Evolutionary conservation across 2,329 filamentous ascomycete species (phyloP), one percentile per base, ranked within the genome.

Genomic region (Eutypella sp.): DNA sequence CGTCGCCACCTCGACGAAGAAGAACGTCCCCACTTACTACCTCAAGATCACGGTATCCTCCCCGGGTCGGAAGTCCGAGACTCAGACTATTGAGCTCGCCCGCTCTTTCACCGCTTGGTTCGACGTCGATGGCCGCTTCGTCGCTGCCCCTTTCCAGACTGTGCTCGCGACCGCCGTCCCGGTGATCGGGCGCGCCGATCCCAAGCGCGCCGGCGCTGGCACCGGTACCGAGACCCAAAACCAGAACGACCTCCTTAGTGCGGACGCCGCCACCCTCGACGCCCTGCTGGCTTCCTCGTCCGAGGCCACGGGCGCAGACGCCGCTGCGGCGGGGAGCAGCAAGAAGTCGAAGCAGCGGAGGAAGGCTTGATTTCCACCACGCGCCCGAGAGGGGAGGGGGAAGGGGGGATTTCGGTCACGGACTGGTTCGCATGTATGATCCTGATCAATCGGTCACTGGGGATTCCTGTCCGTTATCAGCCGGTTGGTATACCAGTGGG

Each of bases 11-110:
- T 79, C 77, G 2, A 82, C 81, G 1, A 84, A 86, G 61, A 96
- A 96, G 66, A 81, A 91, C 67, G 78, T 84, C 33, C 89, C 90
- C 1, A 78, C 82, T 38, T 99, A 99, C 73, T 78, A 87, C 60
- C 70, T 96, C 49, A 81, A 77, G 37, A 75, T 96, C 42, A 76
- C 73, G 40, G 68, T 81, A 45, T 72, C 71, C 29, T 57, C 64
- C 19, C 9, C 19, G 10, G 36, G 18, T 15, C n/a, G 67, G 48
- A 59, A 62, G 31, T 64, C 63, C 48, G 62, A 65, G 42, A 54
- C 65, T 34, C 60, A 74, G 49, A 71, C 70, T 16, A 60, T 80
- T 48, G 73, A 81, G 52, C 66, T 90, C 49, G 68, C 75, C 50
- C 76, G 78, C 38, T 76, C 84, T 29, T 92, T 93, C 63, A 79